Conservation (phyloP, 495 filamentous ascomycete species). For the Chaetomidium leptoderma region DNA sequence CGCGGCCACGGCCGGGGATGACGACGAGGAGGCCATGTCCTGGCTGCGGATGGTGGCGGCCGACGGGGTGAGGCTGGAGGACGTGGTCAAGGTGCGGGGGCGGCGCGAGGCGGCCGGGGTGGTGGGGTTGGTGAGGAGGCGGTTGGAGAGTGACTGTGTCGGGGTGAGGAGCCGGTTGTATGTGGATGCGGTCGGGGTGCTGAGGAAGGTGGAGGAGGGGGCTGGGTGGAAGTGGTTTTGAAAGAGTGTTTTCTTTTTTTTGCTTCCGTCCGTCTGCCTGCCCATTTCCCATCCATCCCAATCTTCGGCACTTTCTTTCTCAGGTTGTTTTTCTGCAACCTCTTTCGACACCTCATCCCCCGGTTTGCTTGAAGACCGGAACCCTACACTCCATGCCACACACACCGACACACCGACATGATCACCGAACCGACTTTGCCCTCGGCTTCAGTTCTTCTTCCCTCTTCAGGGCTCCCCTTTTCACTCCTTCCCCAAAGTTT, state of each 20-base stretch:
- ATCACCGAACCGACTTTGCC: background rate
- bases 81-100: slow-evolving; percentile 27
- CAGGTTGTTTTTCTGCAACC: too few species aligned
- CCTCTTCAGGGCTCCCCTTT: background rate
- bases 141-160: slow-evolving; percentile 40
- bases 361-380: background rate
- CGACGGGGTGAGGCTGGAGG: slow-evolving; percentile 40
- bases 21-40: slow-evolving; percentile 46
- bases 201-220: slow-evolving; percentile 43
- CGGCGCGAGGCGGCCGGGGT: slow-evolving; percentile 37
- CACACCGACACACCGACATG: background rate
- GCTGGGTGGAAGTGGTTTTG: slow-evolving; percentile 38
- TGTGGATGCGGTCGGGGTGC: slow-evolving; percentile 42
- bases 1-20: slow-evolving; percentile 26
- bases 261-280: background rate
- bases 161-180: slow-evolving; percentile 39
- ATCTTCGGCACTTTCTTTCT: background rate
- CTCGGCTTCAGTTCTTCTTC: background rate
- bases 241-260: background rate
- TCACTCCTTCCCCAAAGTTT: background rate
- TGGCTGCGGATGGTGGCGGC: slow-evolving; percentile 61
- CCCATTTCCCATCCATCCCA: too few species aligned
- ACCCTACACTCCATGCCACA: background rate
- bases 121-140: slow-evolving; percentile 36
- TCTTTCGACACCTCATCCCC: background rate